Evolutionary conservation across 129 eudicot genomes (phyloP), one percentile per base, ranked within the genome.

Genomic region (Helianthus tuberosus): DNA sequence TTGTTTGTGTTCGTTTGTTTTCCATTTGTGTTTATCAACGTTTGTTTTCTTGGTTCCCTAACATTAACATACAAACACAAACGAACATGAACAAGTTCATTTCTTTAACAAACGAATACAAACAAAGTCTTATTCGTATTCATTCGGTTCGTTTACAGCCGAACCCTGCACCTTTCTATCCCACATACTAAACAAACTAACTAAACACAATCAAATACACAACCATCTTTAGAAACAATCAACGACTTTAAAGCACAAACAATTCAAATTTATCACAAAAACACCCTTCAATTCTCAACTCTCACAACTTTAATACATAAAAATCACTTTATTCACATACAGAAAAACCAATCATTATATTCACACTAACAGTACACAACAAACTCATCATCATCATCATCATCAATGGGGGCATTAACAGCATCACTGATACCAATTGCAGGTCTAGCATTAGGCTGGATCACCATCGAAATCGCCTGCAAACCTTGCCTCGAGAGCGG

Each of bases 401-500:
- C 9, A 60, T 60, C 58, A 58, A 92, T 92, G 98, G 98, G 91
- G 81, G 98, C 92, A 49, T 57, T 92, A 80, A 92, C 92, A 32
- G 85, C 95, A 74, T 85, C 95, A 71, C 55, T 92, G 84, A 89
- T 92, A 69, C 92, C 96, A 68, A 84, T 92, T 15, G 95, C 75
- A 0, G 98, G 90, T n/a, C 57, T 92, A 38, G 86, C 80, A 29
- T 64, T 92, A 5, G 90, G 91, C 0, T 92, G 98, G 98, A 79
- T 84, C 35, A 79, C 98, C 14, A 92, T 89, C 14, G 98, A 92
- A 66, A 85, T 92, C 20, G 96, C 96, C 10, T 92, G 98, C 83
- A 89, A 92, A 38, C 92, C 98, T 11, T 92, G 98, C 77, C 96
- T 92, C 1, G 98, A 92, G 11, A 82, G 84, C 50, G 96, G 98